phyloP scores from a whole-genome alignment of 768 basidiomycete species.

The Clitopilus passeckerianus region DNA sequence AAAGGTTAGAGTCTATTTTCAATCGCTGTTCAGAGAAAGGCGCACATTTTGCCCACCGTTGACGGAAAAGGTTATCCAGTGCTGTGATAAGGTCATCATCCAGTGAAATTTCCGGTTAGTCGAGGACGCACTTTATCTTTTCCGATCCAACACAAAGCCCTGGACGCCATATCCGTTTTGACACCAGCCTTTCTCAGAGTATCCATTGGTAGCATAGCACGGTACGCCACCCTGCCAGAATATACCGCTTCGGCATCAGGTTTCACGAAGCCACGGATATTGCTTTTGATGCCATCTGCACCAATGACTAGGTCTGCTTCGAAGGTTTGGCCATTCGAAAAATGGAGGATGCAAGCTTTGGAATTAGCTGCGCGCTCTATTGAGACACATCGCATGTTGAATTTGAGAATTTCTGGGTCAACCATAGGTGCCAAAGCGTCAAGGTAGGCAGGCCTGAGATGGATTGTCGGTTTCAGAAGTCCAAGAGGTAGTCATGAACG shows the following conservation, averaged over 20 bases:
- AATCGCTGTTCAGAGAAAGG: too few relatives aligned
- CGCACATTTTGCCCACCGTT: constrained; percentile 16
- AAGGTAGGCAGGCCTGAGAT: constrained; percentile 42
- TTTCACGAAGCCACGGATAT: constrained; percentile 31
- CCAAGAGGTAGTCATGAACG: background rate
- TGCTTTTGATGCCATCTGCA: constrained; percentile 51
- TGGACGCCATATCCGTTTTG: constrained; percentile 27
- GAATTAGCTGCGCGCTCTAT: constrained; percentile 20
- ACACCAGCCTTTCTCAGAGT: constrained; percentile 36
- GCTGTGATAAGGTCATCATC: constrained; percentile 27
- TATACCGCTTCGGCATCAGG: constrained; percentile 23
- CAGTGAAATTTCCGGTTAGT: background rate
- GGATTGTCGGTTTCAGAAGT: background rate
- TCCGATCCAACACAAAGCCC: constrained; percentile 39
- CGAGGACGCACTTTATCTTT: constrained; percentile 33
- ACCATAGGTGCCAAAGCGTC: constrained; percentile 39
- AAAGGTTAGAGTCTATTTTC: background rate
- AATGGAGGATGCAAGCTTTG: constrained; percentile 31
- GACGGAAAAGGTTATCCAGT: constrained; percentile 41
- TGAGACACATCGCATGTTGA: constrained; percentile 44
- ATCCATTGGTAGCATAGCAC: constrained; percentile 38
- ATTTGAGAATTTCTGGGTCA: constrained; percentile 36
- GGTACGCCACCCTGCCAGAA: constrained; percentile 43
- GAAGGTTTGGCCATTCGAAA: constrained; percentile 42
- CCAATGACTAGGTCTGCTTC: constrained; percentile 46